phyloP scores from a whole-genome alignment of 2,329 filamentous ascomycete genomes.

The Aureobasidium uvarum region DNA sequence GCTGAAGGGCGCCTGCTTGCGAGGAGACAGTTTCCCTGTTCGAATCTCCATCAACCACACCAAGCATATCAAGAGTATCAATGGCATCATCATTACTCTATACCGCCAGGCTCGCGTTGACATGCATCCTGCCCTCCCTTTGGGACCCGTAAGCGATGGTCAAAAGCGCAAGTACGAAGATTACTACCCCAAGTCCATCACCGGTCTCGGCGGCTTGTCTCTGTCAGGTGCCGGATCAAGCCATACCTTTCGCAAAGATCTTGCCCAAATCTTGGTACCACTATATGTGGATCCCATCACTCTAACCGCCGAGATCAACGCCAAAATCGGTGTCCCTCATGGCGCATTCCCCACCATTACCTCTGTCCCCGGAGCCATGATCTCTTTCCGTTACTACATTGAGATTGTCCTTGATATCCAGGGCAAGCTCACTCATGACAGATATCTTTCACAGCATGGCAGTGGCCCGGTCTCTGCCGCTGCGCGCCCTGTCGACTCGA shows the following conservation, averaged over 20 bases:
- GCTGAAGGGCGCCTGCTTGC: conserved; percentile 75
- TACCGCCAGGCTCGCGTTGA: conserved; percentile 91
- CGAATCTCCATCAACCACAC: conserved; percentile 82
- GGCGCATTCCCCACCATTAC: conserved; percentile 90
- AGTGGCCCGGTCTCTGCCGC: conserved; percentile 4
- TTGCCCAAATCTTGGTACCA: conserved; percentile 84
- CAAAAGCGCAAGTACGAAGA: conserved; percentile 74
- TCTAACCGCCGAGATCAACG: conserved; percentile 74
- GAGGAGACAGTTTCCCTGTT: conserved; percentile 78
- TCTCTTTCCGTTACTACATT: conserved; percentile 90
- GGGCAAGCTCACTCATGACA: conserved; percentile 75
- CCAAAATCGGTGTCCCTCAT: conserved; percentile 81
- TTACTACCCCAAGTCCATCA: conserved; percentile 81
- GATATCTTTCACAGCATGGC: conserved; percentile 35
- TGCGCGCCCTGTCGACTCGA: background rate
- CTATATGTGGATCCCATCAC: conserved; percentile 81
- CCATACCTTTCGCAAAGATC: conserved; percentile 92
- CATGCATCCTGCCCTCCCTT: conserved; percentile 64
- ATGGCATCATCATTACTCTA: conserved; percentile 88
- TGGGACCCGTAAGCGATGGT: conserved; percentile 62
- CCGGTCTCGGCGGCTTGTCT: conserved; percentile 80
- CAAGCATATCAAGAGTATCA: conserved; percentile 84
- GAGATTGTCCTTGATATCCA: conserved; percentile 92
- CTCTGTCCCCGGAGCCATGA: conserved; percentile 86
- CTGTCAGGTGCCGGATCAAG: conserved; percentile 81